Conservation (phyloP, 2,329 filamentous ascomycete species). For the Aspergillus brunneoviolaceus region DNA sequence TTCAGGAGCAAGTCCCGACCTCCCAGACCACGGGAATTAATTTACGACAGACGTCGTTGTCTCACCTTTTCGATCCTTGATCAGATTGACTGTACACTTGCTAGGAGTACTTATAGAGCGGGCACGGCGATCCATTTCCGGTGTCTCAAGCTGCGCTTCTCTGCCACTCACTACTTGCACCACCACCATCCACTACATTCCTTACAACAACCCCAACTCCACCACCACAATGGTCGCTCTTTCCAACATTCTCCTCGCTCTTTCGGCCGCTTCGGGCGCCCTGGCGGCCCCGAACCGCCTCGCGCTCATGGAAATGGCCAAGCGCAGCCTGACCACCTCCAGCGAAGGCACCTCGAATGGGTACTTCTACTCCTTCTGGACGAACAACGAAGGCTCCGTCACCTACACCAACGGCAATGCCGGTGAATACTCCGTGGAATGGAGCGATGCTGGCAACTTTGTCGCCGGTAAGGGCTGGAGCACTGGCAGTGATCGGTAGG, state of each 20-base stretch:
- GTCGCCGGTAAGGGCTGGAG: constrained; percentile 61
- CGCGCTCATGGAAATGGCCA: constrained; percentile 4
- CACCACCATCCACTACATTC: background rate
- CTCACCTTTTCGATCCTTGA: background rate
- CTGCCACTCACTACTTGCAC: background rate
- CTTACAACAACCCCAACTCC: background rate
- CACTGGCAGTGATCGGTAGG: constrained; percentile 52
- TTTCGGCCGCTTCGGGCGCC: constrained; percentile 10
- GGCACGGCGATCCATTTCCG: background rate
- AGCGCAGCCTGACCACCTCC: constrained; percentile 11
- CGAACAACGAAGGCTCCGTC: constrained; percentile 46
- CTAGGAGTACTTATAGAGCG: background rate
- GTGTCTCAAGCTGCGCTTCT: background rate
- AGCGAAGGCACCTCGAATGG: constrained; percentile 40
- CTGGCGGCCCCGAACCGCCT: constrained; percentile 4
- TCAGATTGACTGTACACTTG: background rate
- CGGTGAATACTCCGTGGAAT: constrained; percentile 49
- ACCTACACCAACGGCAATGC: constrained; percentile 48
- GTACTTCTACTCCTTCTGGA: constrained; percentile 54
- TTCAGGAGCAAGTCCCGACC: background rate
- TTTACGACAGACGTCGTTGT: background rate
- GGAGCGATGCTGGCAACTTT: constrained; percentile 53
- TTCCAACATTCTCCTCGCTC: constrained; percentile 12
- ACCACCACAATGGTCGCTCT: constrained; percentile 13
- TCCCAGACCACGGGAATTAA: background rate